These are phyloP conservation scores for Cafeteria roenbergensis DNA, from an alignment of 108 stramenopile species.

Conservation along the genomic window DNA sequence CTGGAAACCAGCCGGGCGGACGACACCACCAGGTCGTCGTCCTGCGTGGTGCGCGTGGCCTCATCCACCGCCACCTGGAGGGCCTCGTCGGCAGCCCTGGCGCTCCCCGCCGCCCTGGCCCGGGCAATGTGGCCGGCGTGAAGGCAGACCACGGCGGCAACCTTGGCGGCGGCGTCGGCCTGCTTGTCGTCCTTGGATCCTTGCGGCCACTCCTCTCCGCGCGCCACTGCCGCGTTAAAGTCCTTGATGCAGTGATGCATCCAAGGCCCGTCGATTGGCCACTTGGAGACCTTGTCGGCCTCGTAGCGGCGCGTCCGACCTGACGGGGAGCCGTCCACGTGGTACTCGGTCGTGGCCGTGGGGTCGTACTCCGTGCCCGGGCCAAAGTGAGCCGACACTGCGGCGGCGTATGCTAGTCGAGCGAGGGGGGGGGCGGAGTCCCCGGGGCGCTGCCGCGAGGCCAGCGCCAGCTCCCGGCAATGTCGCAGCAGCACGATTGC, in stretches of 20 bases:
- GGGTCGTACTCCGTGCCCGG: not conserved
- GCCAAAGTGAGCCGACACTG: no score
- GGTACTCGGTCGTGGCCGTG: not conserved
- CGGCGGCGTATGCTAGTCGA: no score
- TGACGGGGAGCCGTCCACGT: not conserved
- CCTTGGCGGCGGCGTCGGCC: not conserved
- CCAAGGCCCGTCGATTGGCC: not conserved
- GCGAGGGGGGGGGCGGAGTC: no score
- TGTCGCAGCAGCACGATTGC: not conserved
- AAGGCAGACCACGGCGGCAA: not conserved
- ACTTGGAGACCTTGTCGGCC: not conserved
- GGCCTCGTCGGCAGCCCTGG: no score
- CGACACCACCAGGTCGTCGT: not conserved
- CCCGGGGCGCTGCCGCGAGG: no score
- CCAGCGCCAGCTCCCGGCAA: not conserved
- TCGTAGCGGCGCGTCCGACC: not conserved
- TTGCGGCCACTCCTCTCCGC: not conserved
- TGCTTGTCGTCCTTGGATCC: not conserved
- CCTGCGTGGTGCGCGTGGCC: not conserved
- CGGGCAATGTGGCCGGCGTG: not conserved
- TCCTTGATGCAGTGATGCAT: not conserved
- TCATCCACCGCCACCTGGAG: not conserved
- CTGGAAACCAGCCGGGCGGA: not conserved
- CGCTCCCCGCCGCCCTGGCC: no score
- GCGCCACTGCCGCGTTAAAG: not conserved